Conservation (phyloP, 352 stramenopile genomes). For the Pythium utonaiense region DNA sequence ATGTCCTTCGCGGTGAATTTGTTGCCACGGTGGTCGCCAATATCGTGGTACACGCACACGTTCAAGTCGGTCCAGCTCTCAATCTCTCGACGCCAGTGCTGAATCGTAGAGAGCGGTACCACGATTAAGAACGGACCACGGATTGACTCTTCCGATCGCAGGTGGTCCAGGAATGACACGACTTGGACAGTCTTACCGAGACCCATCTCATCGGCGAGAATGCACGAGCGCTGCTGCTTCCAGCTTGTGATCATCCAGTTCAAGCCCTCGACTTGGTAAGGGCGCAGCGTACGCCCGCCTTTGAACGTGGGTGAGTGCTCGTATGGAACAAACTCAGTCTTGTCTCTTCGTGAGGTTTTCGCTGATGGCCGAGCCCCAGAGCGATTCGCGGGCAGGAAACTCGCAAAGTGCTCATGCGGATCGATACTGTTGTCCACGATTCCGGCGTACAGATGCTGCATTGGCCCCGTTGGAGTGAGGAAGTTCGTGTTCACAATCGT, state of each 20-base stretch:
- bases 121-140: conserved; percentile 83
- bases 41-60: conserved; percentile 98
- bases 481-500: conserved; percentile 47
- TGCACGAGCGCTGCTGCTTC: conserved; percentile 85
- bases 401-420: conserved; percentile 86
- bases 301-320: conserved; percentile 88
- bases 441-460: conserved; percentile 84
- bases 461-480: conserved; percentile 72
- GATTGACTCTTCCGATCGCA: conserved; percentile 80
- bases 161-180: conserved; percentile 90
- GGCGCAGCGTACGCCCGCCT: conserved; percentile 69
- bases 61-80: conserved; percentile 97
- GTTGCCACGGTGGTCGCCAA: conserved; percentile 64
- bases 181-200: conserved; percentile 95
- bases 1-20: conserved; percentile 88
- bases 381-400: conserved; percentile 62
- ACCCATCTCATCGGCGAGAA: conserved; percentile 91
- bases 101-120: conserved; percentile 84
- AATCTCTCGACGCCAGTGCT: conserved; percentile 86
- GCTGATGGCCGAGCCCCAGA: conserved; percentile 15
- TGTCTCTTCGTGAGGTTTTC: conserved; percentile 14
- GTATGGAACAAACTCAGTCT: conserved; percentile 85
- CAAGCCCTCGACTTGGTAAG: conserved; percentile 85
- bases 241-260: conserved; percentile 90
- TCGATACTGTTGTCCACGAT: conserved; percentile 90